Conservation (phyloP, 1,139 yeast species). For the Kurtzmaniella quercitrusa region DNA sequence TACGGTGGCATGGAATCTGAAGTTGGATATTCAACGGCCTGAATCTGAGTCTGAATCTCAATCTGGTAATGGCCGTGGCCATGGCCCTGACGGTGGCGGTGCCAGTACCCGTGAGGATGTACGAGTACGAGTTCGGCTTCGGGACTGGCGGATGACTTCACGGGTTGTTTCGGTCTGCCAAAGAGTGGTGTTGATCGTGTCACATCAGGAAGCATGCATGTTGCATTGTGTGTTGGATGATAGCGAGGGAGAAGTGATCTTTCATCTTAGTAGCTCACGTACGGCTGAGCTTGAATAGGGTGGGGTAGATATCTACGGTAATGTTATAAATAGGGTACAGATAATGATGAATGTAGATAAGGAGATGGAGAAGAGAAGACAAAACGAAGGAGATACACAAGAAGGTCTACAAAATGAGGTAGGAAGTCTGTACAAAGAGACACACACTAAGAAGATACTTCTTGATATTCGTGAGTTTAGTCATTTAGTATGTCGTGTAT, state of each 20-base stretch:
- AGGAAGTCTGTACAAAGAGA: too few species aligned
- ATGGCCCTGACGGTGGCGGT: too few species aligned
- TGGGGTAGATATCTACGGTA: too few species aligned
- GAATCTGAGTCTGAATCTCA: constrained; percentile 9
- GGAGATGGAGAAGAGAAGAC: too few species aligned
- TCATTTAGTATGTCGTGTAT: too few species aligned
- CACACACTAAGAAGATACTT: too few species aligned
- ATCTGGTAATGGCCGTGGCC: too few species aligned
- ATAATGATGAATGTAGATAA: too few species aligned
- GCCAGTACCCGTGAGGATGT: constrained; percentile 25
- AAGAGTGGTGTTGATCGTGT: constrained; percentile 47
- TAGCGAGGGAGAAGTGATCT: constrained; percentile 53
- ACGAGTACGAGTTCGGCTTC: constrained; percentile 41
- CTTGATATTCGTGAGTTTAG: too few species aligned
- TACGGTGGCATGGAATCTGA: constrained; percentile 55
- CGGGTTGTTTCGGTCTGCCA: constrained; percentile 51
- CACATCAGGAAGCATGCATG: constrained; percentile 49
- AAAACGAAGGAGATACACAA: too few species aligned
- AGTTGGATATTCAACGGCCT: constrained; percentile 33
- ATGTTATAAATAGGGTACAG: too few species aligned
- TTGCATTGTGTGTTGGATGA: constrained; percentile 57
- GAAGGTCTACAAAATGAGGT: too few species aligned
- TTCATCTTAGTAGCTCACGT: constrained; percentile 27
- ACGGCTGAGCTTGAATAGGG: constrained; percentile 3
- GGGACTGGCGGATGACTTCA: constrained; percentile 58